These are phyloP conservation scores for Quambalaria eucalypti DNA, from an alignment of 1,284 basidiomycete species.

Conservation along the genomic window DNA sequence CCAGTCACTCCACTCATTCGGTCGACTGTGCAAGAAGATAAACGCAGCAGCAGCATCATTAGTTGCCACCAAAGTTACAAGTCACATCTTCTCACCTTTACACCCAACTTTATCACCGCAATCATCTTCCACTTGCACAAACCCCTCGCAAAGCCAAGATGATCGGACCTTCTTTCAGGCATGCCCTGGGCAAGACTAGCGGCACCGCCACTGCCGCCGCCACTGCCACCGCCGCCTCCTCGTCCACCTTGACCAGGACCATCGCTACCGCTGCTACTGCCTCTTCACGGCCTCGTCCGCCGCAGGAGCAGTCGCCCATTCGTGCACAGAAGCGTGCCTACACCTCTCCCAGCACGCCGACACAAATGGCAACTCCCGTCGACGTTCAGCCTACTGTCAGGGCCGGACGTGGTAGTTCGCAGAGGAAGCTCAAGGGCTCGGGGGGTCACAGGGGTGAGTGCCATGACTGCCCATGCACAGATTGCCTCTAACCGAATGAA, in stretches of 20 bases:
- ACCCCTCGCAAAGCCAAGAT: not conserved
- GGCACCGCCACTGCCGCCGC: not conserved
- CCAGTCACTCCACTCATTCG: no score
- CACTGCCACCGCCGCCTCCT: not conserved
- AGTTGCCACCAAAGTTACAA: no score
- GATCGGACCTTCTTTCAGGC: not conserved
- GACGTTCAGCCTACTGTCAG: conserved; percentile 27
- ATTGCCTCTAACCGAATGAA: not conserved
- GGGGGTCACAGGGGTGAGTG: not conserved
- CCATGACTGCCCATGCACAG: not conserved
- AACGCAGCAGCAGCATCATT: no score
- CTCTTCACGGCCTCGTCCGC: not conserved
- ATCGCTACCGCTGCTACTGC: not conserved
- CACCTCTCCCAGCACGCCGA: conserved; percentile 25
- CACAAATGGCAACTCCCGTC: conserved; percentile 33
- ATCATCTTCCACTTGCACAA: not conserved
- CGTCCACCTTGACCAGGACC: not conserved
- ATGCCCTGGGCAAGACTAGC: not conserved
- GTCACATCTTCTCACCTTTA: no score
- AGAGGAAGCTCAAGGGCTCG: not conserved
- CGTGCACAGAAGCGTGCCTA: conserved; percentile 5
- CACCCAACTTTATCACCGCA: not conserved
- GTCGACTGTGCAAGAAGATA: no score
- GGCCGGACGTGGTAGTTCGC: conserved; percentile 25
- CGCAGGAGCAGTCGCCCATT: not conserved